Percentiles rank a stretch among this genome's conserved stretches.
These are phyloP conservation scores for Aureobasidium sp. DNA, from an alignment of 2,329 filamentous ascomycete species.

Conservation along the genomic window DNA sequence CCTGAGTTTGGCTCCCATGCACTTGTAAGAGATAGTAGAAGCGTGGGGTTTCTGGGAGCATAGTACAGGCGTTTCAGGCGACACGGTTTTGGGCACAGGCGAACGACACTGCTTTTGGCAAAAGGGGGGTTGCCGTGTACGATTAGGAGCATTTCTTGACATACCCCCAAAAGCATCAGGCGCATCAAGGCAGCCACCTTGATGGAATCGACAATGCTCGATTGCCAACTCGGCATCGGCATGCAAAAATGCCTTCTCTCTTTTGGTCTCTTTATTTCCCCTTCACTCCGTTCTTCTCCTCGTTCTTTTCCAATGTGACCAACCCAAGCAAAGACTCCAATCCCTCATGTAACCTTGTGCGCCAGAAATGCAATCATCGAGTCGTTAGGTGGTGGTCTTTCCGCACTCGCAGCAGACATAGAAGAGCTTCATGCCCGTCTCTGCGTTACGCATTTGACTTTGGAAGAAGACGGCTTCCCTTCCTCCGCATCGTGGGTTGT, in stretches of 20 bases:
- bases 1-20: slow-evolving; percentile 81
- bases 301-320: not conserved
- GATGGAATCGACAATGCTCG: not conserved
- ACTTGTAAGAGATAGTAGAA: slow-evolving; percentile 43
- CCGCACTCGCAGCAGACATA: slow-evolving; percentile 78
- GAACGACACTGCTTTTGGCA: not conserved
- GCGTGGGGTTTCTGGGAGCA: slow-evolving; percentile 5
- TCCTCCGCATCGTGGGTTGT: slow-evolving; percentile 59
- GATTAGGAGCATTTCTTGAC: not conserved
- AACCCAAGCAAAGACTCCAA: not conserved
- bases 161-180: not conserved
- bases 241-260: not conserved
- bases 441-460: slow-evolving; percentile 90
- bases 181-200: not conserved
- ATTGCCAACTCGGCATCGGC: not conserved
- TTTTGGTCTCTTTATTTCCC: not conserved
- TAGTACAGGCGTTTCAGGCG: slow-evolving; percentile 13
- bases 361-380: not conserved
- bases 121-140: slow-evolving; percentile 1
- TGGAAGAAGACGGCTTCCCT: slow-evolving; percentile 97
- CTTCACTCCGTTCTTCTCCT: not conserved
- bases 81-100: not conserved
- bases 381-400: slow-evolving; percentile 6
- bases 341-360: not conserved
- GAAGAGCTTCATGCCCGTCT: slow-evolving; percentile 78